Percentiles rank a stretch among this genome's conserved stretches.
Evolutionary conservation across 495 filamentous ascomycete species (phyloP).

Genomic region (Penicillium pulvis): DNA sequence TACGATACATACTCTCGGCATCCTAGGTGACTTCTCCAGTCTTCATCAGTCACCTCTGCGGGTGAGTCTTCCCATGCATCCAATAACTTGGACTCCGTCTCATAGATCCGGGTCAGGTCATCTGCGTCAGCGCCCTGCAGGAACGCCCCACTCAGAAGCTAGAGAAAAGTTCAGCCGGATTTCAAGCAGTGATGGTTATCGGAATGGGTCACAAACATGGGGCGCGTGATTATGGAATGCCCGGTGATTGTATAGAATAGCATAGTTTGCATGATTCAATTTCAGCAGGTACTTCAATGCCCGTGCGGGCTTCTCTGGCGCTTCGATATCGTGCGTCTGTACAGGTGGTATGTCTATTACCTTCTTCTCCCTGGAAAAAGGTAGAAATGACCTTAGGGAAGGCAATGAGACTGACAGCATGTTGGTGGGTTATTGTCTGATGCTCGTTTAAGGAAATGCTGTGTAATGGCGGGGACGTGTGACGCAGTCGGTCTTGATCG

Average conservation of each 20-base stretch:
- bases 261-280: conserved; percentile 88
- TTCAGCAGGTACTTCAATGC: conserved; percentile 87
- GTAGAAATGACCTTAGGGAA: conserved; percentile 20
- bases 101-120: conserved; percentile 77
- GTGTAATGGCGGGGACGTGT: conserved; percentile 4
- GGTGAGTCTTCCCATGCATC: conserved; percentile 87
- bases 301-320: conserved; percentile 73
- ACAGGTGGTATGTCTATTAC: conserved; percentile 69
- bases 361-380: conserved; percentile 26
- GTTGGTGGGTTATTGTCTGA: background rate
- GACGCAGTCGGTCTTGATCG: background rate
- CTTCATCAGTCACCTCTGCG: conserved; percentile 73
- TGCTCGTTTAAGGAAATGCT: background rate
- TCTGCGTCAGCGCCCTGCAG: conserved; percentile 73
- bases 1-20: conserved; percentile 53
- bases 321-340: conserved; percentile 75
- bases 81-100: conserved; percentile 66
- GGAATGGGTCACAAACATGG: conserved; percentile 58
- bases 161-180: conserved; percentile 14
- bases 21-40: conserved; percentile 86
- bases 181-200: background rate
- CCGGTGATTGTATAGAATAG: conserved; percentile 75
- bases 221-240: conserved; percentile 85
- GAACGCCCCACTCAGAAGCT: conserved; percentile 80
- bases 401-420: conserved; percentile 38